phyloP scores from a whole-genome alignment of 2,329 filamentous ascomycete genomes.

The Pseudocercospora fuligena region DNA sequence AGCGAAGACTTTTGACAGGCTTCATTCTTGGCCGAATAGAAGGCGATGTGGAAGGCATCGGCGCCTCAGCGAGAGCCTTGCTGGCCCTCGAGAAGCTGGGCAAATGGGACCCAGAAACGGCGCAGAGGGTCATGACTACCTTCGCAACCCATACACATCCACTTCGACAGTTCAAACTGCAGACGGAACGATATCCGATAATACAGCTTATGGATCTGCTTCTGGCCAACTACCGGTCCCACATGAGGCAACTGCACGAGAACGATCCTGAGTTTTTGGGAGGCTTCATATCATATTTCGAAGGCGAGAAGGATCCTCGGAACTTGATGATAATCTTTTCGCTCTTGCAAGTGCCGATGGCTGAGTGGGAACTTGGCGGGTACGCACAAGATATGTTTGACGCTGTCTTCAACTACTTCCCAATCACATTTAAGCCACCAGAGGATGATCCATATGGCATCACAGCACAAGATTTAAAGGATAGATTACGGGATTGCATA shows the following conservation, averaged over 20 bases:
- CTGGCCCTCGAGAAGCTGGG: constrained; percentile 63
- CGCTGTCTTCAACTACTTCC: constrained; percentile 73
- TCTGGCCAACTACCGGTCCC: constrained; percentile 64
- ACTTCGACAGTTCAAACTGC: constrained; percentile 65
- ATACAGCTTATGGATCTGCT: constrained; percentile 65
- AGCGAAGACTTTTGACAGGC: constrained; percentile 63
- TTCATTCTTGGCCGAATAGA: constrained; percentile 69
- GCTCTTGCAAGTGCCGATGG: constrained; percentile 67
- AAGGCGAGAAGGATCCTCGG: constrained; percentile 70
- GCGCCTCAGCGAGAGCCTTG: constrained; percentile 63
- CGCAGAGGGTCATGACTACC: constrained; percentile 58
- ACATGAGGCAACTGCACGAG: constrained; percentile 62
- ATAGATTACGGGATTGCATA: constrained; percentile 67
- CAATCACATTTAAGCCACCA: constrained; percentile 71
- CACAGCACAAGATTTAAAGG: constrained; percentile 70
- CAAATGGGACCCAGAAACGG: constrained; percentile 63
- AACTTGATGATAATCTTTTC: constrained; percentile 75
- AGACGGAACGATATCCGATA: constrained; percentile 64
- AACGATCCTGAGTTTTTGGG: constrained; percentile 60
- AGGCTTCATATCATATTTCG: constrained; percentile 67
- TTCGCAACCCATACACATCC: constrained; percentile 59
- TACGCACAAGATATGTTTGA: constrained; percentile 69
- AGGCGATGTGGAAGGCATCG: constrained; percentile 58
- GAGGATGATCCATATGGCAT: constrained; percentile 73
- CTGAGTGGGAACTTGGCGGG: constrained; percentile 68